Evolutionary conservation across 2,329 filamentous ascomycete species (phyloP).

Genomic region (Aureobasidium sp.): DNA sequence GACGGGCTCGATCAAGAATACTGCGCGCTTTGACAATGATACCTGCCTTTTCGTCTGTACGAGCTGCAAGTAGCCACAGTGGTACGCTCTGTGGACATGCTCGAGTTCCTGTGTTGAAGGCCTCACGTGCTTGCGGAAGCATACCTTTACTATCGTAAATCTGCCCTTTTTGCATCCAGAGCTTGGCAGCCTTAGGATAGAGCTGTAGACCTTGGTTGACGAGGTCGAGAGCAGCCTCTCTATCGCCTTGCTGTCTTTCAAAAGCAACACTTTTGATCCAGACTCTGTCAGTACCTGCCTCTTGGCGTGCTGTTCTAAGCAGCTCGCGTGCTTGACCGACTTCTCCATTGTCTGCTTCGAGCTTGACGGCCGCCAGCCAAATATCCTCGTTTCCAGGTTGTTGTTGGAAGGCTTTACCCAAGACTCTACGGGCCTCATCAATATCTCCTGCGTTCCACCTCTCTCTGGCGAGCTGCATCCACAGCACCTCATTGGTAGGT

Average conservation of each 20-base stretch:
- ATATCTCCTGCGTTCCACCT: slow-evolving; percentile 86
- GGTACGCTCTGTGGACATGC: slow-evolving; percentile 77
- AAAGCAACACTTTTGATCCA: slow-evolving; percentile 96
- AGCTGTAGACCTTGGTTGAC: slow-evolving; percentile 78
- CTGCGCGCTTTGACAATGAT: slow-evolving; percentile 86
- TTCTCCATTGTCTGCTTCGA: slow-evolving; percentile 85
- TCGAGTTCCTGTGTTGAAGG: slow-evolving; percentile 80
- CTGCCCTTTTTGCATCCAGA: slow-evolving; percentile 99
- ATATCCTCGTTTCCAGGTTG: slow-evolving; percentile 97
- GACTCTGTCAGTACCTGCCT: slow-evolving; percentile 90
- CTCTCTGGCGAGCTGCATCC: slow-evolving; percentile 94
- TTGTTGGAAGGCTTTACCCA: slow-evolving; percentile 86
- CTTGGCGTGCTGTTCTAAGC: slow-evolving; percentile 71
- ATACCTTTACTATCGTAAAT: slow-evolving; percentile 84
- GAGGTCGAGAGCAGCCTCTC: slow-evolving; percentile 75
- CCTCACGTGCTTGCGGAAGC: slow-evolving; percentile 77
- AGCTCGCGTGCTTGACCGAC: slow-evolving; percentile 75
- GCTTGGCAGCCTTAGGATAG: slow-evolving; percentile 78
- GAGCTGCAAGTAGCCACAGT: slow-evolving; percentile 81
- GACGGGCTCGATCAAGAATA: slow-evolving; percentile 81
- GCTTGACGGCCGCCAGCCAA: slow-evolving; percentile 91
- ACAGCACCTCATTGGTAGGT: slow-evolving; percentile 82
- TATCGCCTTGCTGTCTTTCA: slow-evolving; percentile 75
- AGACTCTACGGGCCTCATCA: slow-evolving; percentile 75
- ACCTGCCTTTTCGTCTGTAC: slow-evolving; percentile 79